These are phyloP conservation scores for Coemansia sp. DNA, from an alignment of 192 early-diverging fungal species.

Conservation along the genomic window DNA sequence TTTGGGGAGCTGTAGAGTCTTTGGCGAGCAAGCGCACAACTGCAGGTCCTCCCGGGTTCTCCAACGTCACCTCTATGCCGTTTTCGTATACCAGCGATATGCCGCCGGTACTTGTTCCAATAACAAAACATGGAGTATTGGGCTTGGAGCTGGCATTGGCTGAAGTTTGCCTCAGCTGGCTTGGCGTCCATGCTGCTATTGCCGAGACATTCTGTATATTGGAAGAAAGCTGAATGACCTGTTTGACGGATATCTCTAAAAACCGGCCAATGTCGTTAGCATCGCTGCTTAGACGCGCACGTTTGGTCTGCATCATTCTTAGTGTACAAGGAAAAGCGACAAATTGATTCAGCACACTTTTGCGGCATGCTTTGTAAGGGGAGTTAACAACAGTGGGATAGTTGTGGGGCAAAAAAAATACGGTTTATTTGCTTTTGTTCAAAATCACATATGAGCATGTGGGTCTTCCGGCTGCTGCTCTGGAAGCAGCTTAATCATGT, in stretches of 20 bases:
- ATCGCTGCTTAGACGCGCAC: constrained; percentile 3
- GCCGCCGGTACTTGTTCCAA: constrained; percentile 32
- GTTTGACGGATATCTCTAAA: constrained; percentile 4
- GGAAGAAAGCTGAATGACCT: constrained; percentile 9
- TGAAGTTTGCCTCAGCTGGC: neutral
- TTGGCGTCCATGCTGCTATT: constrained; percentile 21
- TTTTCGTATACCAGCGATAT: constrained; percentile 24
- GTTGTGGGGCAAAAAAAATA: too few species aligned
- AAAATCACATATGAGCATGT: constrained; percentile 48
- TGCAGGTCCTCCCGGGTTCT: constrained; percentile 21
- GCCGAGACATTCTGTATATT: constrained; percentile 21
- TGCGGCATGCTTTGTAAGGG: too few species aligned
- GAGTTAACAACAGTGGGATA: too few species aligned
- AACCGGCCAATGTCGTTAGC: neutral
- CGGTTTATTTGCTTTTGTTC: too few species aligned
- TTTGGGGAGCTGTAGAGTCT: constrained; percentile 1
- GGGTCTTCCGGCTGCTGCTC: constrained; percentile 53
- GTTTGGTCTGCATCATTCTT: constrained; percentile 8
- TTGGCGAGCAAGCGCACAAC: constrained; percentile 30
- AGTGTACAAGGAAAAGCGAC: neutral
- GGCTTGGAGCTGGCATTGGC: neutral
- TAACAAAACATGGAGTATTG: constrained; percentile 2
- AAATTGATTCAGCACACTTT: too few species aligned
- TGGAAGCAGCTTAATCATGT: constrained; percentile 72
- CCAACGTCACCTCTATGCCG: constrained; percentile 10